Evolutionary conservation across 768 basidiomycete genomes (phyloP).

Genomic region (Aureoboletus auriporus): DNA sequence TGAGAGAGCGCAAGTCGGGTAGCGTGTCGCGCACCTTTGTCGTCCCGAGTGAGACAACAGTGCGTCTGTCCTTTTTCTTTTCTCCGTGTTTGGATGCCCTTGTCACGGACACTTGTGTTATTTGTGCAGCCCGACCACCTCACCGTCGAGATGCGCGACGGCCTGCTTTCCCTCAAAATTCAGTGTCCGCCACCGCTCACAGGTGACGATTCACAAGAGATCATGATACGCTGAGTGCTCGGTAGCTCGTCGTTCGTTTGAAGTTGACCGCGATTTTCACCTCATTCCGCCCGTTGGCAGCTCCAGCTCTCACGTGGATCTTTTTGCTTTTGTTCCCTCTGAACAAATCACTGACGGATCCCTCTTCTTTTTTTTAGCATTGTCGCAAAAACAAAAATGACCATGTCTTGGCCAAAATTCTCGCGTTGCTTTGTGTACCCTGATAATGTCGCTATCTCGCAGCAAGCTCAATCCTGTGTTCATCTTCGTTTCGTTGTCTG

Average conservation of each 20-base stretch:
- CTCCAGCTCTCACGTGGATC: conserved; percentile 3
- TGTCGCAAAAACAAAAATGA: not conserved
- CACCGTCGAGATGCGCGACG: conserved; percentile 53
- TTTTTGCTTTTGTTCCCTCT: not conserved
- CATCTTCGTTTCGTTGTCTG: no score
- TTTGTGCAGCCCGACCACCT: conserved; percentile 48
- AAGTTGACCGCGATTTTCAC: conserved; percentile 8
- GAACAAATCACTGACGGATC: conserved; percentile 9
- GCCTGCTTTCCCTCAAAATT: conserved; percentile 56
- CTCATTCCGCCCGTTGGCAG: conserved; percentile 5
- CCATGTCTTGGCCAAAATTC: no score
- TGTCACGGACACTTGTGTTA: conserved; percentile 7
- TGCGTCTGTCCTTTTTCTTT: conserved; percentile 30
- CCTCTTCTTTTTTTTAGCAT: conserved; percentile 4
- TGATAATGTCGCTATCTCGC: no score
- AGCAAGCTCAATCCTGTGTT: no score
- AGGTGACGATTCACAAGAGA: conserved; percentile 41
- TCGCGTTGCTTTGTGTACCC: no score
- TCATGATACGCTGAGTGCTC: conserved; percentile 45
- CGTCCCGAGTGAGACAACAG: conserved; percentile 55
- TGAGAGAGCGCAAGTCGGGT: conserved; percentile 56
- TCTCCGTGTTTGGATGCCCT: not conserved
- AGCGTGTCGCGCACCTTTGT: conserved; percentile 45
- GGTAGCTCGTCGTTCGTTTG: conserved; percentile 11
- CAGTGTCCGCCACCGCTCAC: conserved; percentile 43